Percentiles rank a stretch among this genome's conserved stretches.
These are phyloP conservation scores for Guadua angustifolia DNA, from an alignment of 176 grass and related monocot genomes.

Conservation along the genomic window DNA sequence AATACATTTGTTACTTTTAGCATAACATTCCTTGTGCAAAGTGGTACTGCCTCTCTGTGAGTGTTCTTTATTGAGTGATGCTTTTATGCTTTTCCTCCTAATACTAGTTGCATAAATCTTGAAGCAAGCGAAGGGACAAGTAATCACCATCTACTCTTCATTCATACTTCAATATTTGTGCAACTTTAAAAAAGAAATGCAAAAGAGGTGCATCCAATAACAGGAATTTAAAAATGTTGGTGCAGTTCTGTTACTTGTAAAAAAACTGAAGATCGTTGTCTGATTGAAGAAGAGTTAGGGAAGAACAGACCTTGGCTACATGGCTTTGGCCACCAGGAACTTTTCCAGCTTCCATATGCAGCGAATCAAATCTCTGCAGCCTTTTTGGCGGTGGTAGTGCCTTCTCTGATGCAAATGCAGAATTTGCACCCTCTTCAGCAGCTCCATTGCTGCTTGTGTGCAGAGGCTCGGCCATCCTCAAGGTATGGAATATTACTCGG, in stretches of 20 bases:
- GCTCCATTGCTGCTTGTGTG: conserved; percentile 30
- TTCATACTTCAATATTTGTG: no score
- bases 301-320: conserved; percentile 52
- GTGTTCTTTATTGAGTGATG: not conserved
- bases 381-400: conserved; percentile 17
- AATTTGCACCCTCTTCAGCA: conserved; percentile 14
- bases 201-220: not conserved
- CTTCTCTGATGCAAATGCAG: conserved; percentile 36
- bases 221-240: not conserved
- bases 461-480: conserved; percentile 42
- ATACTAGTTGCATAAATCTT: no score
- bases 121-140: no score
- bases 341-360: conserved; percentile 63
- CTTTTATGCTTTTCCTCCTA: no score
- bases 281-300: conserved; percentile 24
- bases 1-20: conserved; percentile 1
- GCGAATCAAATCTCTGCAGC: conserved; percentile 57
- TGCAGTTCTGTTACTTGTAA: conserved; percentile 10
- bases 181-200: no score
- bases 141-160: no score
- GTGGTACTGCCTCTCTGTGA: not conserved
- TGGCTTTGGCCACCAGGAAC: conserved; percentile 41
- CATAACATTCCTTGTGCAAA: not conserved
- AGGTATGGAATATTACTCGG: conserved; percentile 35
- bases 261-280: not conserved